Conservation (phyloP, 495 filamentous ascomycete genomes). For the Sphaerosporella brunnea region DNA sequence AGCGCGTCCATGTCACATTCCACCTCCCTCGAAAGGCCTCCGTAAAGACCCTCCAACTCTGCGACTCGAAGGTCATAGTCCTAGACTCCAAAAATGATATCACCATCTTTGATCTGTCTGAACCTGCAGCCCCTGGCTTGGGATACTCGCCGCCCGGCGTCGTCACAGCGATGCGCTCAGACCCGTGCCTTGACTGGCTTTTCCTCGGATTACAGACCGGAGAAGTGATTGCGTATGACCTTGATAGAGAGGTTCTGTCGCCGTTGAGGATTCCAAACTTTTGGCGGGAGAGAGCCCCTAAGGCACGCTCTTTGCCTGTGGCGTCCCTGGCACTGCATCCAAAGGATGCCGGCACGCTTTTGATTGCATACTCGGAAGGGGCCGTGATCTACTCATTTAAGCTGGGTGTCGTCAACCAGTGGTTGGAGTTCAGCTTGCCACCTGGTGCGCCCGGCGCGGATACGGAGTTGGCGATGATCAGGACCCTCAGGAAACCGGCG, state of each 20-base stretch:
- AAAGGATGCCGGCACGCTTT: conserved; percentile 73
- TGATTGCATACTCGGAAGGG: conserved; percentile 76
- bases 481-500: conserved; percentile 43
- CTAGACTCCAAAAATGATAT: conserved; percentile 74
- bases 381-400: conserved; percentile 87
- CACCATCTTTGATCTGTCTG: conserved; percentile 49
- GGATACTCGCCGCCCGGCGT: conserved; percentile 55
- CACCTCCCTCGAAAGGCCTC: conserved; percentile 46
- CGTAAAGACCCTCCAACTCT: conserved; percentile 54
- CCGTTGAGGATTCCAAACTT: conserved; percentile 67
- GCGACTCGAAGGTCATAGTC: conserved; percentile 41
- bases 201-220: conserved; percentile 61
- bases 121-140: conserved; percentile 9
- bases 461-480: conserved; percentile 35
- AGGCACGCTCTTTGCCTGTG: conserved; percentile 39
- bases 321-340: conserved; percentile 74
- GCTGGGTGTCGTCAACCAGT: conserved; percentile 56
- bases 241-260: conserved; percentile 60
- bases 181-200: conserved; percentile 80
- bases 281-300: conserved; percentile 50
- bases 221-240: conserved; percentile 75
- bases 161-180: conserved; percentile 52
- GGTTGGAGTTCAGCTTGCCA: conserved; percentile 66
- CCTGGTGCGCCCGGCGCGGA: conserved; percentile 78
- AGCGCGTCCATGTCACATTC: conserved; percentile 54